Conservation (phyloP, 768 basidiomycete genomes). For the Hypsizygus marmoreus region DNA sequence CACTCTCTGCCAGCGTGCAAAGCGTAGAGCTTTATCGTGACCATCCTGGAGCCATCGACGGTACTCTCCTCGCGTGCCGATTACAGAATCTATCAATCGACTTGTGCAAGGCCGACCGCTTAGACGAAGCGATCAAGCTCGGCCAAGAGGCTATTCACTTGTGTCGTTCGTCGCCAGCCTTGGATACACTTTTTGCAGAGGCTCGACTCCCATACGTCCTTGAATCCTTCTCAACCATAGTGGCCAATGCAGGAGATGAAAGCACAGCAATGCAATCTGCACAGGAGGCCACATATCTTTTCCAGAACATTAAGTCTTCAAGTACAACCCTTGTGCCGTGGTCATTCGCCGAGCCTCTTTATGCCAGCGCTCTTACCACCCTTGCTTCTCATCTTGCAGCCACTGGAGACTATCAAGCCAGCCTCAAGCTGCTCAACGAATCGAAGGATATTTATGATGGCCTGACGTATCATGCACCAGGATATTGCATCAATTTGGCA, state of each 20-base stretch:
- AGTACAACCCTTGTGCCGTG: conserved; percentile 5
- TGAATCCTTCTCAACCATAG: background rate
- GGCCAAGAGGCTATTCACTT: conserved; percentile 11
- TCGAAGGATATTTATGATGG: conserved; percentile 3
- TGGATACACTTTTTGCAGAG: conserved; percentile 1
- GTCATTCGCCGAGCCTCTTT: conserved; percentile 7
- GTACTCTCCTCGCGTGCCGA: conserved; percentile 7
- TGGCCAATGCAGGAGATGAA: conserved; percentile 6
- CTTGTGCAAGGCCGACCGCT: background rate
- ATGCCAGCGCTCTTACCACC: conserved; percentile 1
- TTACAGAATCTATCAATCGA: background rate
- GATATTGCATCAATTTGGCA: background rate
- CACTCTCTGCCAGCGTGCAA: background rate
- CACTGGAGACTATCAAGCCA: background rate
- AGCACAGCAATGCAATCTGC: conserved; percentile 1
- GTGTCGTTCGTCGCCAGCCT: conserved; percentile 4
- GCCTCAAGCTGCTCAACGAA: conserved; percentile 5
- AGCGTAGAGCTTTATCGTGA: conserved; percentile 1
- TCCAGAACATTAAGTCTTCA: background rate
- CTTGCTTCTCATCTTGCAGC: conserved; percentile 7
- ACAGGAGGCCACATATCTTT: conserved; percentile 11
- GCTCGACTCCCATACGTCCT: conserved; percentile 9
- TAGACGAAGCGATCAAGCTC: conserved; percentile 9
- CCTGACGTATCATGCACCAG: background rate
- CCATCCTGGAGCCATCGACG: conserved; percentile 1